A percentile compares a stretch with the other conserved stretches of the same genome.
Conservation (phyloP, 257 asterid genomes). For the Solanum arcanum region DNA sequence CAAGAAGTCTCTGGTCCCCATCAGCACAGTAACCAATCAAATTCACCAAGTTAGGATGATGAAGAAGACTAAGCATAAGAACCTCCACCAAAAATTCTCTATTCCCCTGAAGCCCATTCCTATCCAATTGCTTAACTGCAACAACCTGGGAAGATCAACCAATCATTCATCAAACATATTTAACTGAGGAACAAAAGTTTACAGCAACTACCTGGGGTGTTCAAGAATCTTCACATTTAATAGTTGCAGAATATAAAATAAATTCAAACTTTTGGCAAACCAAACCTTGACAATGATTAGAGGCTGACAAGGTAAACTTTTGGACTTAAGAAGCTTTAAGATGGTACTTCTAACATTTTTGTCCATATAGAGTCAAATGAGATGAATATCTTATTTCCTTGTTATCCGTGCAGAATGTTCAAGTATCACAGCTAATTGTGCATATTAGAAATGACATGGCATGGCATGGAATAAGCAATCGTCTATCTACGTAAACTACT, state of each 20-base stretch:
- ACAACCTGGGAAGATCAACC: slow-evolving; percentile 46
- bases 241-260: not conserved
- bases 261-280: not conserved
- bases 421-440: not conserved
- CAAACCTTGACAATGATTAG: not conserved
- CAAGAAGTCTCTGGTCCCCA: slow-evolving; percentile 98
- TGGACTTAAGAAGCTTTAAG: not conserved
- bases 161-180: not conserved
- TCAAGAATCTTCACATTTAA: not conserved
- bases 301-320: not conserved
- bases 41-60: slow-evolving; percentile 87
- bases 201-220: not conserved
- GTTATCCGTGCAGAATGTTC: not conserved
- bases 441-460: not conserved
- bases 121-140: slow-evolving; percentile 94
- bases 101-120: slow-evolving; percentile 98
- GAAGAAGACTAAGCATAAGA: slow-evolving; percentile 97
- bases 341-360: not conserved
- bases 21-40: slow-evolving; percentile 97
- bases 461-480: not conserved
- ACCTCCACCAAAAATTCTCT: slow-evolving; percentile 96
- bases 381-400: not conserved
- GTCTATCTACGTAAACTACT: not conserved
- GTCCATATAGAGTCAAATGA: not conserved
- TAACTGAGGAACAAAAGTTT: not conserved